phyloP scores from a whole-genome alignment of 306 rosid genomes.

The Purshia tridentata region DNA sequence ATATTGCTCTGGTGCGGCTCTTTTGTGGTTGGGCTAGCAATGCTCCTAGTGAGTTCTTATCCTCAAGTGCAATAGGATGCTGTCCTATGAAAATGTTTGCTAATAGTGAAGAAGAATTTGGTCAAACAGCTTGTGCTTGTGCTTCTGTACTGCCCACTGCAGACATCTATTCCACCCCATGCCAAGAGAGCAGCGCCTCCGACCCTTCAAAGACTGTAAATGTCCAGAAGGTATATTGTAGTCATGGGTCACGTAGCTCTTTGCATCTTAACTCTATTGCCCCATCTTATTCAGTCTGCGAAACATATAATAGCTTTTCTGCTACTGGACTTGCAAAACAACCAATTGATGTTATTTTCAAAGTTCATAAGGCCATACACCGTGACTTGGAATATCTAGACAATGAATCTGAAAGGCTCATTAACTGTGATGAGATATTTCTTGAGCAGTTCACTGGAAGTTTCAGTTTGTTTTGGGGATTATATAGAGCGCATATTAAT shows the following conservation, averaged over 20 bases:
- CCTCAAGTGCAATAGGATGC: slow-evolving; percentile 54
- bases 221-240: slow-evolving; percentile 43
- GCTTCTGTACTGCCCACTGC: slow-evolving; percentile 38
- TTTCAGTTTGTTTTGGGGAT: slow-evolving; percentile 84
- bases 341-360: slow-evolving; percentile 90
- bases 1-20: slow-evolving; percentile 69
- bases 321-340: slow-evolving; percentile 62
- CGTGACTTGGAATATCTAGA: slow-evolving; percentile 92
- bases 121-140: slow-evolving; percentile 39
- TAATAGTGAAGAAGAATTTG: slow-evolving; percentile 51
- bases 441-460: slow-evolving; percentile 76
- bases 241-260: slow-evolving; percentile 50
- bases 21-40: slow-evolving; percentile 85
- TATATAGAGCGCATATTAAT: slow-evolving; percentile 94
- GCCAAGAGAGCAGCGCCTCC: slow-evolving; percentile 39
- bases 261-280: slow-evolving; percentile 59
- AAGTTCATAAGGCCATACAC: slow-evolving; percentile 89
- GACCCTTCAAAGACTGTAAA: slow-evolving; percentile 34
- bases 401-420: slow-evolving; percentile 82
- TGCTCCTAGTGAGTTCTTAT: slow-evolving; percentile 56
- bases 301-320: slow-evolving; percentile 54
- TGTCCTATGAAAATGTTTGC: slow-evolving; percentile 48
- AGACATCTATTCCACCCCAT: slow-evolving; percentile 31
- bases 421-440: slow-evolving; percentile 69
- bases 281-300: slow-evolving; percentile 76